These are phyloP conservation scores for Rhizoctonia solani DNA, from an alignment of 1,284 basidiomycete genomes.

Conservation along the genomic window DNA sequence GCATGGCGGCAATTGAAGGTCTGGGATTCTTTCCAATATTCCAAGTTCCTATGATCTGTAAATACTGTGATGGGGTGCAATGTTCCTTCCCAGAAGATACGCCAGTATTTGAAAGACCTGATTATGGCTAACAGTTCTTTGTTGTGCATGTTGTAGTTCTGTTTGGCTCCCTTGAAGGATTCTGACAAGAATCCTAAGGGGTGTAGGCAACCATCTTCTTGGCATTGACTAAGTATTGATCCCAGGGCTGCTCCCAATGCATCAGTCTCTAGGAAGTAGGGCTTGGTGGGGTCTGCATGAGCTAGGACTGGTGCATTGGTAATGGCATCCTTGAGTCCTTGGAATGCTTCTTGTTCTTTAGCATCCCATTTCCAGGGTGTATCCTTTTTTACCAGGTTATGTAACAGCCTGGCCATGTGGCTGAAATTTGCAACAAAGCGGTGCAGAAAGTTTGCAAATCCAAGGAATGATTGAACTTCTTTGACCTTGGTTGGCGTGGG, in stretches of 20 bases:
- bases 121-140: slow-evolving; percentile 44
- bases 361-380: slow-evolving; percentile 37
- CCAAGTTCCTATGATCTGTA: slow-evolving; percentile 53
- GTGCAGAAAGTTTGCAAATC: slow-evolving; percentile 46
- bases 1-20: slow-evolving; percentile 35
- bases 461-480: slow-evolving; percentile 46
- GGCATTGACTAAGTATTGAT: slow-evolving; percentile 37
- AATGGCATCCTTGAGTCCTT: slow-evolving; percentile 39
- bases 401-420: slow-evolving; percentile 41
- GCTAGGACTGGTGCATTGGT: neutral
- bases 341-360: slow-evolving; percentile 41
- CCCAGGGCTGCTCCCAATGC: slow-evolving; percentile 25
- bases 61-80: slow-evolving; percentile 43
- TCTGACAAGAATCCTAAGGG: slow-evolving; percentile 34
- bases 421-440: slow-evolving; percentile 45
- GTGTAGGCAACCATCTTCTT: slow-evolving; percentile 37
- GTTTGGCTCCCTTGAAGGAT: slow-evolving; percentile 40
- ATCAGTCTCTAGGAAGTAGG: slow-evolving; percentile 26
- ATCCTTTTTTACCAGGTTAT: slow-evolving; percentile 39
- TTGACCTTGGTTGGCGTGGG: slow-evolving; percentile 45
- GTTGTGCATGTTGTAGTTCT: slow-evolving; percentile 46
- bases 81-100: slow-evolving; percentile 44
- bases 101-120: slow-evolving; percentile 38
- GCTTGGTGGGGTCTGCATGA: slow-evolving; percentile 16
- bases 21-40: slow-evolving; percentile 42